Conservation (phyloP, 1,284 basidiomycete species). For the Ceratobasidium sp. region DNA sequence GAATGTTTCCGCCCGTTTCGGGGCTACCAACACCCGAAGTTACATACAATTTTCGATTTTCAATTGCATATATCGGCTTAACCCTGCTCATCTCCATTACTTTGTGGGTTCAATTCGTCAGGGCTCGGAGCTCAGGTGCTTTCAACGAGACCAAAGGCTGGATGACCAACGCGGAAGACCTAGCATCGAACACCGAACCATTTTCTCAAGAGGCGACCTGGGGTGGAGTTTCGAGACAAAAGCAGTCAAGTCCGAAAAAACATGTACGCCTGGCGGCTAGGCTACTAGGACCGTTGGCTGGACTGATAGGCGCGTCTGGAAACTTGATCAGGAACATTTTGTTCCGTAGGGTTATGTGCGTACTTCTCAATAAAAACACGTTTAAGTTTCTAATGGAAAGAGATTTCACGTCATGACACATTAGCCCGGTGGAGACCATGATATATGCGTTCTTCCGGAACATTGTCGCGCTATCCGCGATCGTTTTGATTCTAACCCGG, state of each 20-base stretch:
- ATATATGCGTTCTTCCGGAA: conserved; percentile 4
- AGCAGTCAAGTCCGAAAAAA: neutral
- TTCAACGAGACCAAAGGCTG: too few relatives aligned
- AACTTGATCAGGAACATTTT: neutral
- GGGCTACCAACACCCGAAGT: neutral
- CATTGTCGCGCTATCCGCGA: neutral
- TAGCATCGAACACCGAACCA: neutral
- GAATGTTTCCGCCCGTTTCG: neutral
- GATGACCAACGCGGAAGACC: neutral
- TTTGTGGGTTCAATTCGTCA: too few relatives aligned
- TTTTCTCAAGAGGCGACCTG: neutral
- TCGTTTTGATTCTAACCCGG: neutral
- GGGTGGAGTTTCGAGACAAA: neutral
- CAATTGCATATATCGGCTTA: too few relatives aligned
- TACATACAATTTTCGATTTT: neutral
- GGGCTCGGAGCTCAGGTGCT: too few relatives aligned
- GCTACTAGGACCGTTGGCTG: neutral
- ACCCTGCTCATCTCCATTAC: too few relatives aligned
- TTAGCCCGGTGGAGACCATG: conserved; percentile 22
- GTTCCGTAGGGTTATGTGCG: conserved; percentile 13
- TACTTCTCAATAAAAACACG: neutral
- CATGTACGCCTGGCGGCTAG: neutral
- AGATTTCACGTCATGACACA: neutral
- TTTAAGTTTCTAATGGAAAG: neutral
- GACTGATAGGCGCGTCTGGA: too few relatives aligned